phyloP scores from a whole-genome alignment of 2,329 filamentous ascomycete genomes.

The Rutstroemia sp. region DNA sequence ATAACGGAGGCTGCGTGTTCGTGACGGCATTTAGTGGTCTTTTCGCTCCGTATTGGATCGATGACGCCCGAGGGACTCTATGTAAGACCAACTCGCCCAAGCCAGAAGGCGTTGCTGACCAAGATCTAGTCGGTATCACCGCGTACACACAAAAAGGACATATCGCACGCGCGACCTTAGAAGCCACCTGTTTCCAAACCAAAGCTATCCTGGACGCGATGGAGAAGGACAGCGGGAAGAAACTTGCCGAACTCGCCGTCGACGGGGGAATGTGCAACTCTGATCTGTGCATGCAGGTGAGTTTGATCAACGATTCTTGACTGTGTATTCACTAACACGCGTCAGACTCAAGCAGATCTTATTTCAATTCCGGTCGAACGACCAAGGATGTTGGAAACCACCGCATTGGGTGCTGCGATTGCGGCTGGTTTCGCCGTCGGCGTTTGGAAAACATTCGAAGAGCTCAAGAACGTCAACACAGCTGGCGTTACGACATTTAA shows the following conservation, averaged over 20 bases:
- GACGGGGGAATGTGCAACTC: constrained; percentile 70
- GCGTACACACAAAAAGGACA: constrained; percentile 63
- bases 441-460: constrained; percentile 67
- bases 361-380: constrained; percentile 73
- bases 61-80: constrained; percentile 65
- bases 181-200: constrained; percentile 68
- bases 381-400: constrained; percentile 77
- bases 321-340: not conserved
- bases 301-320: constrained; percentile 15
- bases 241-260: constrained; percentile 55
- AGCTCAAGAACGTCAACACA: constrained; percentile 66
- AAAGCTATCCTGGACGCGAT: constrained; percentile 67
- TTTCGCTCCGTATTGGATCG: constrained; percentile 71
- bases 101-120: constrained; percentile 8
- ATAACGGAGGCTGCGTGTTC: constrained; percentile 62
- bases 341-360: constrained; percentile 68
- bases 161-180: constrained; percentile 63
- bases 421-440: constrained; percentile 72
- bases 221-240: constrained; percentile 62
- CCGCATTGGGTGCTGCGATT: constrained; percentile 72
- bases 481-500: constrained; percentile 62
- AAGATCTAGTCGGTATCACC: constrained; percentile 50
- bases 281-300: constrained; percentile 61
- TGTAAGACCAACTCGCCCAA: constrained; percentile 35
- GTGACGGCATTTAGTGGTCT: constrained; percentile 68